Percentiles rank a stretch among this genome's conserved stretches.
Conservation (phyloP, 2,329 filamentous ascomycete genomes). For the Alternaria panax region DNA sequence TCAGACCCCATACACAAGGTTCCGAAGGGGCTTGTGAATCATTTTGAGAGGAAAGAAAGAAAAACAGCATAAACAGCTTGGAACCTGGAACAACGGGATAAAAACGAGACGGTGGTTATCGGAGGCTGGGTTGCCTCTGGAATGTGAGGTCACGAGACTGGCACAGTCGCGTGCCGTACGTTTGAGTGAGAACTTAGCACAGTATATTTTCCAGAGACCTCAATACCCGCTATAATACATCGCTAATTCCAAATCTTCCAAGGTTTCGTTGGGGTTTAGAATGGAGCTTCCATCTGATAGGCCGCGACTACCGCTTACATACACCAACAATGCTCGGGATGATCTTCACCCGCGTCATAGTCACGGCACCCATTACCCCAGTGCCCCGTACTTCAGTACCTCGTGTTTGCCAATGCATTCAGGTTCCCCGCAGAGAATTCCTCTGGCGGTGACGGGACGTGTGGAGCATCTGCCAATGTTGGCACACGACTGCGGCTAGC, state of each 20-base stretch:
- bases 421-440: slow-evolving; percentile 4
- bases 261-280: not conserved
- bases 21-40: not conserved
- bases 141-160: not conserved
- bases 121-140: not conserved
- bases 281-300: not conserved
- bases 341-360: not conserved
- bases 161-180: not conserved
- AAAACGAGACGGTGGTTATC: not conserved
- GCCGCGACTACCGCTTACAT: not conserved
- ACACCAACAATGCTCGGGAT: not conserved
- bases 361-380: not conserved
- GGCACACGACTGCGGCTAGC: slow-evolving; percentile 16
- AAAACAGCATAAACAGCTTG: not conserved
- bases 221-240: not conserved
- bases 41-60: not conserved
- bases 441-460: not conserved
- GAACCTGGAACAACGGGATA: not conserved
- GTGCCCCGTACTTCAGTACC: not conserved
- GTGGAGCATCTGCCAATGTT: slow-evolving; percentile 1
- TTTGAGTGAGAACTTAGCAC: not conserved
- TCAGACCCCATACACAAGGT: not conserved
- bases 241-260: not conserved
- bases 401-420: not conserved
- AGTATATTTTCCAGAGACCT: not conserved